Percentiles rank a stretch among this genome's conserved stretches.
Conservation (phyloP, 768 basidiomycete species). For the Grammothele lineata region DNA sequence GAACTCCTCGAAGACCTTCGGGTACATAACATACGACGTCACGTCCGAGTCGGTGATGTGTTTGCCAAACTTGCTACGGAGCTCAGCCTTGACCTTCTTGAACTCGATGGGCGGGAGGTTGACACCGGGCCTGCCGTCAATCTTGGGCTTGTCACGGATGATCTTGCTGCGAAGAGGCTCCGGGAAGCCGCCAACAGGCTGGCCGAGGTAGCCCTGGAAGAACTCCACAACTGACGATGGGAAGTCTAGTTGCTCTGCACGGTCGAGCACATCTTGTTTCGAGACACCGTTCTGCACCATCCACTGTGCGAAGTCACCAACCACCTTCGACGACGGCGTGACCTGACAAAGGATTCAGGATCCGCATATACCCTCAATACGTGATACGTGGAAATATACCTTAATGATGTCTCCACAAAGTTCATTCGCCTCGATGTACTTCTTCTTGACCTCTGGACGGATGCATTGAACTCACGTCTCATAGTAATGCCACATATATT, state of each 20-base stretch:
- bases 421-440: constrained; percentile 97
- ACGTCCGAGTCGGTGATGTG: constrained; percentile 94
- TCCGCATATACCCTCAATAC: not conserved
- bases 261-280: constrained; percentile 80
- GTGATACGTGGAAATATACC: constrained; percentile 33
- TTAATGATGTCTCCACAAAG: constrained; percentile 98
- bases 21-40: constrained; percentile 96
- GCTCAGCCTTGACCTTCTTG: constrained; percentile 91
- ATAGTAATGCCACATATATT: not conserved
- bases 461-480: not conserved
- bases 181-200: constrained; percentile 98
- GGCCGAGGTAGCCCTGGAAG: constrained; percentile 99
- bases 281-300: constrained; percentile 94
- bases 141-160: constrained; percentile 90
- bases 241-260: constrained; percentile 92
- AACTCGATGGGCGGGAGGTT: constrained; percentile 88
- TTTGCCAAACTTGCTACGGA: constrained; percentile 92
- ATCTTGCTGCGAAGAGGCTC: constrained; percentile 89
- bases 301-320: constrained; percentile 99
- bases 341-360: constrained; percentile 45
- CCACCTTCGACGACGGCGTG: constrained; percentile 97
- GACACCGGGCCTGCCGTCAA: constrained; percentile 90
- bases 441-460: constrained; percentile 84
- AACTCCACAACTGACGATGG: constrained; percentile 96
- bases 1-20: constrained; percentile 98